Base-by-base conservation (phyloP, 148 eudicot genomes). In the Amaranthus cruentus region DNA sequence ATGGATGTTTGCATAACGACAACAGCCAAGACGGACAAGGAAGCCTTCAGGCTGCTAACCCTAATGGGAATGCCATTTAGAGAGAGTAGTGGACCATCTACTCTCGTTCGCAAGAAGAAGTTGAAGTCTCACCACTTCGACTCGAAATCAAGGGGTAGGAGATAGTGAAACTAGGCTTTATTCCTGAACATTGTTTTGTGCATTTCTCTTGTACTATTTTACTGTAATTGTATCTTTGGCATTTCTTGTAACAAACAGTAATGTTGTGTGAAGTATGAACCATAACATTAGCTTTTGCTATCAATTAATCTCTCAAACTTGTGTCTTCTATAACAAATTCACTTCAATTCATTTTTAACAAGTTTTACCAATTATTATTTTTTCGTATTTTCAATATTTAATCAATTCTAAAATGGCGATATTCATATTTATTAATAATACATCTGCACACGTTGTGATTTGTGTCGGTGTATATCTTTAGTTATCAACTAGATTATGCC, bases 61-160 rank as follows among this genome's bases (percentile, higher is more conserved):
- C 87, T 95, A 18, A 90, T 90, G 98, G 98, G 98, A 69, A 95
- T 95, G 97, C 98, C 97, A 0, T 95, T 95, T 55, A 90, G 94
- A 83, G 97, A 90, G 82, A 92, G 91, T 44, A 77, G 82, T 59
- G 89, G 81, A n/a, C 76, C 78, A 2, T 9, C 88, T 43, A 69
- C 70, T 7, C 69, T 74, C 28, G 79, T 88, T 59, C 82, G 86
- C 71, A 91, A 88, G 92, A 95, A 95, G 92, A 95, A 91, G 87
- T 81, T 91, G 73, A 94, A 87, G 80, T 58, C 91, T 81, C 97
- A 91, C 76, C 97, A 94, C 76, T 93, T 93, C 47, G 87, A 81
- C 81, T 74, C 96, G 0, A 91, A 83, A 66, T 71, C 86, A 61
- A 87, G 73, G 86, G 82, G 81, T 8, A 83, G 85, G 74, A 83